Evolutionary conservation across 75 land plant genomes (phyloP), one percentile per base, ranked within the genome.

Genomic region (Selaginella tamariscina): DNA sequence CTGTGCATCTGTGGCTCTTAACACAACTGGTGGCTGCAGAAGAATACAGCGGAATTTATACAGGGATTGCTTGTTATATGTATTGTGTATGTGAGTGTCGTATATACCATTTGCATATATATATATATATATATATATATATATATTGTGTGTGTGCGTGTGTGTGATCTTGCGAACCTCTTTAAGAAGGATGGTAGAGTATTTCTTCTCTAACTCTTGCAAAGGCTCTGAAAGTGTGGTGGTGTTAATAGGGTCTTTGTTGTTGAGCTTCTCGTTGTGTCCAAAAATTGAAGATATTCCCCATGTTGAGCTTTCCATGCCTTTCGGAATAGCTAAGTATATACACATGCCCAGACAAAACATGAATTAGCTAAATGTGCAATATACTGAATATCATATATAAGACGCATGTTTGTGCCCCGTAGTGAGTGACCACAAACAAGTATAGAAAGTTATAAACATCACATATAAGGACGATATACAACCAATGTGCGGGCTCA

Each of bases 271-370:
- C 49, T 39, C 49, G 15, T 39, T 5, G 15, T 57, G 55, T n/a
- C 73, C 73, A 60, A 74, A 74, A 31, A 74, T 74, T 0, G 76
- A 74, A 56, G 76, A 60, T 69, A 74, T 74, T 1, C 72, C 71
- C 76, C 76, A 74, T 26, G 70, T 74, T 31, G 29, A 32, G 56
- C 44, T 39, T 32, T 28, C 49, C 49, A 59, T 5, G 27, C 31
- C 55, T 31, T 59, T 68, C 56, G 70, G 15, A 5, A 15, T 5
- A 15, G 15, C 49, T 39, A 15, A 39, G 49, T 5, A 39, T 39
- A 5, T 39, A 5, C 49, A 39, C 5, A 39, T n/a, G n/a, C n/a
- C n/a, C n/a, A n/a, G n/a, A n/a, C n/a, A n/a, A n/a, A n/a, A n/a
- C n/a, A n/a, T n/a, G n/a, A n/a, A n/a, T n/a, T n/a, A n/a, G n/a